A percentile compares a stretch with the other conserved stretches of the same genome.
Conservation (phyloP, 352 stramenopile genomes). For the Globisporangium cederbergense region DNA sequence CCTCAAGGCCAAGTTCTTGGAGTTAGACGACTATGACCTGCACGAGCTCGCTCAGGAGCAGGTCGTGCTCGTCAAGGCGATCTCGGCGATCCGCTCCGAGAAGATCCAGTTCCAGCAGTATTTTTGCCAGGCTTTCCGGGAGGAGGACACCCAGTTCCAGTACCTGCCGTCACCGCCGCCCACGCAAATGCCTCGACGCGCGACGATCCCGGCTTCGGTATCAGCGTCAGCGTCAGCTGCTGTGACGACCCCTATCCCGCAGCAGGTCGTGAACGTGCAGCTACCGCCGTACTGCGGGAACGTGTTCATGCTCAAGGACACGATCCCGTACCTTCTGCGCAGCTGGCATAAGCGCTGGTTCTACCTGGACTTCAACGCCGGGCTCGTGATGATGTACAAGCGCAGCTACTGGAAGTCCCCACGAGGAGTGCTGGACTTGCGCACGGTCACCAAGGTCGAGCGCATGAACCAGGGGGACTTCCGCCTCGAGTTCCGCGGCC, state of each 20-base stretch:
- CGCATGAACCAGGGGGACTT: conserved; percentile 73
- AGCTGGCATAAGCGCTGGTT: conserved; percentile 84
- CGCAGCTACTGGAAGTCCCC: conserved; percentile 81
- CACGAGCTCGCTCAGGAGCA: conserved; percentile 59
- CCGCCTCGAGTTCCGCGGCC: conserved; percentile 55
- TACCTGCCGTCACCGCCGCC: conserved; percentile 20
- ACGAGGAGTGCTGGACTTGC: conserved; percentile 70
- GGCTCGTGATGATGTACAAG: conserved; percentile 77
- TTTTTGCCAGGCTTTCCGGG: conserved; percentile 49
- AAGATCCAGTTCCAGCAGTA: conserved; percentile 57
- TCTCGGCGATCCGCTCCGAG: conserved; percentile 57
- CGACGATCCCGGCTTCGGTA: conserved; percentile 27
- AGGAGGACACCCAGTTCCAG: conserved; percentile 36
- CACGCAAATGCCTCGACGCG: conserved; percentile 22
- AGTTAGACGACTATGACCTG: conserved; percentile 66
- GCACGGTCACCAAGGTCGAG: conserved; percentile 53
- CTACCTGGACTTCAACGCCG: conserved; percentile 73
- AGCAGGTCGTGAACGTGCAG: conserved; percentile 27
- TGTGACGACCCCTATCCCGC: conserved; percentile 23
- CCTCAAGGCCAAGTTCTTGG: conserved; percentile 47
- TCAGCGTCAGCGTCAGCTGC: conserved; percentile 12
- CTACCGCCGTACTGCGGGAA: conserved; percentile 74
- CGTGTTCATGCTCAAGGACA: conserved; percentile 73
- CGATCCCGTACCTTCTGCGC: conserved; percentile 68
- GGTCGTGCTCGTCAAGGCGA: conserved; percentile 42